Evolutionary conservation across 176 grass and related monocot species (phyloP).

Genomic region (Eragrostis nindensis): DNA sequence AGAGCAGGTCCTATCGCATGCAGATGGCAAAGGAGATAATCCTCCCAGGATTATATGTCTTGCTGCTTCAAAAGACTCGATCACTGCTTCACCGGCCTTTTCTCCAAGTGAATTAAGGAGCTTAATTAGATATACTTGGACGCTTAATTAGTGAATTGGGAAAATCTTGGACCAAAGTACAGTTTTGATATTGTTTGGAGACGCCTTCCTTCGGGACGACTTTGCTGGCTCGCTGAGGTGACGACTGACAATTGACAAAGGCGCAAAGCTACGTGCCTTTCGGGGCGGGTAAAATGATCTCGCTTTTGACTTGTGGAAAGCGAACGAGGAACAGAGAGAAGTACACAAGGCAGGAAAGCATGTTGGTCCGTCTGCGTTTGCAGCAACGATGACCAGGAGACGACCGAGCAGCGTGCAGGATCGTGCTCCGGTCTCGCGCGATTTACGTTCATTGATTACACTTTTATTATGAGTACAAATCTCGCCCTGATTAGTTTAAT

Average conservation of each 20-base stretch:
- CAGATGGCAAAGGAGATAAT: neutral
- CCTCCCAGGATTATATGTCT: neutral
- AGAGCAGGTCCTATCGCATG: neutral
- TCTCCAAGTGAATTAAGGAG: neutral
- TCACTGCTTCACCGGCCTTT: neutral
- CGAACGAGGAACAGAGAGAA: neutral
- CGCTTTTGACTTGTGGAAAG: slow-evolving; percentile 11
- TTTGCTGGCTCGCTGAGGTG: neutral
- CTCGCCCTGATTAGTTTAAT: slow-evolving; percentile 8
- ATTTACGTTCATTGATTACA: neutral
- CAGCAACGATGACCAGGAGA: neutral
- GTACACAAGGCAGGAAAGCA: slow-evolving; percentile 17
- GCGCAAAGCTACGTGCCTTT: neutral
- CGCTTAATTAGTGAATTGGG: too few species aligned
- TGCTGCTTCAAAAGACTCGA: neutral
- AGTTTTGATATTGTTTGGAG: neutral
- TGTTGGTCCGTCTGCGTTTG: neutral
- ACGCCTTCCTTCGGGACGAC: neutral
- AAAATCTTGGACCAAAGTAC: neutral
- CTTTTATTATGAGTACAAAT: neutral
- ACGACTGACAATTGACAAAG: neutral
- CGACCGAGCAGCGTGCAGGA: slow-evolving; percentile 24
- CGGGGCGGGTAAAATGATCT: neutral
- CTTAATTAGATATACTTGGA: too few species aligned
- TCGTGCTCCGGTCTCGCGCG: slow-evolving; percentile 23